phyloP scores from a whole-genome alignment of 202 grass and related monocot genomes.

The Miscanthus sacchariflorus region DNA sequence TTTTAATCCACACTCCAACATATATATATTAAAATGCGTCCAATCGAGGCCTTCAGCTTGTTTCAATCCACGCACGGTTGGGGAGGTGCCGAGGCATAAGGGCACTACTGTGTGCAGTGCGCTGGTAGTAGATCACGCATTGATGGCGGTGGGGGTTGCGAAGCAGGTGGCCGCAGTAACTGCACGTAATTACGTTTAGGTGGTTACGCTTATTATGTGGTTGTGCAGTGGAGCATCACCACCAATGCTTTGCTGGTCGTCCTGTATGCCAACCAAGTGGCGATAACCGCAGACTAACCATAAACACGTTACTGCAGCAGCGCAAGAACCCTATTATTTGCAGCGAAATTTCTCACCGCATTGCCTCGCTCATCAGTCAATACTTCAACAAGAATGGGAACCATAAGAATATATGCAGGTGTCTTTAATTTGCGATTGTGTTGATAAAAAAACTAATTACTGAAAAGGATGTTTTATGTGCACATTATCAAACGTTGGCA shows the following conservation, averaged over 20 bases:
- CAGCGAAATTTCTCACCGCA: no score
- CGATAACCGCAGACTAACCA: background rate
- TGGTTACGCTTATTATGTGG: constrained; percentile 9
- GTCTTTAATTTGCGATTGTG: background rate
- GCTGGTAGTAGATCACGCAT: constrained; percentile 50
- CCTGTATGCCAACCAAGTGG: background rate
- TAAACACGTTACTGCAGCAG: background rate
- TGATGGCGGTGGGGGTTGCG: constrained; percentile 55
- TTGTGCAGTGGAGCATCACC: background rate
- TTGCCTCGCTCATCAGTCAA: background rate
- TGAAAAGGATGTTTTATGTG: background rate
- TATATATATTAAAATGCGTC: no score
- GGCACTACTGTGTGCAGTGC: background rate
- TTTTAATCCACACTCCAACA: no score
- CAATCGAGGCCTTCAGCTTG: background rate
- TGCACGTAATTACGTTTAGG: constrained; percentile 45
- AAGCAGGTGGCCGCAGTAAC: constrained; percentile 60
- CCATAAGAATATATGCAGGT: background rate
- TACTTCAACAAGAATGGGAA: background rate
- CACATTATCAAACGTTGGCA: background rate
- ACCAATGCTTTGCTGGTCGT: no score
- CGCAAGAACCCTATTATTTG: background rate
- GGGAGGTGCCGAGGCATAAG: constrained; percentile 21
- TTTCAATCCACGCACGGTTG: constrained; percentile 48
- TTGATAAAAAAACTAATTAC: background rate